Evolutionary conservation across 1,139 yeast species (phyloP).

Genomic region (Candida freyschussii): DNA sequence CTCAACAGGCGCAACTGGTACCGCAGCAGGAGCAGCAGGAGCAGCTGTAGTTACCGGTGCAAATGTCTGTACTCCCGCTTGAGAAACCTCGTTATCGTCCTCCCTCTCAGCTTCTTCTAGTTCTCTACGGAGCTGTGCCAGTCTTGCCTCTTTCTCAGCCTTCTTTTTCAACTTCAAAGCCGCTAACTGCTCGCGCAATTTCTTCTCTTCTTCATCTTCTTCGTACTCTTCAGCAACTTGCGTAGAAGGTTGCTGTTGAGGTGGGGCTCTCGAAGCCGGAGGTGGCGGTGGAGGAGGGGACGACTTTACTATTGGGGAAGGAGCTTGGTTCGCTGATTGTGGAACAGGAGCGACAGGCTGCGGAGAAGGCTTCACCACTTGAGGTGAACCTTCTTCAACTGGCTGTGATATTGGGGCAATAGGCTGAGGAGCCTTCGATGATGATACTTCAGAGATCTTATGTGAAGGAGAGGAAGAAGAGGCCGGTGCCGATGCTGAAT

Average conservation of each 20-base stretch:
- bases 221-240: slow-evolving; percentile 14
- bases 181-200: slow-evolving; percentile 20
- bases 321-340: no score
- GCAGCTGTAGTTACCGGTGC: slow-evolving; percentile 15
- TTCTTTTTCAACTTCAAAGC: slow-evolving; percentile 23
- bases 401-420: slow-evolving; percentile 15
- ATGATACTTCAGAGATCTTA: slow-evolving; percentile 4
- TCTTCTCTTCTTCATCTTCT: slow-evolving; percentile 23
- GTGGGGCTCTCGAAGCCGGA: slow-evolving; percentile 13
- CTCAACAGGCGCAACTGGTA: slow-evolving; percentile 1
- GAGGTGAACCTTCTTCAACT: no score
- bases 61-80: slow-evolving; percentile 11
- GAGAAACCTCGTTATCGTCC: slow-evolving; percentile 12
- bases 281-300: slow-evolving; percentile 20
- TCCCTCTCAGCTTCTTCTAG: slow-evolving; percentile 23
- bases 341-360: slow-evolving; percentile 3
- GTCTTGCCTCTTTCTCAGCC: slow-evolving; percentile 36
- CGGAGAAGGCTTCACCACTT: slow-evolving; percentile 8
- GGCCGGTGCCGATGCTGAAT: slow-evolving; percentile 23
- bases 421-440: slow-evolving; percentile 16
- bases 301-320: no score
- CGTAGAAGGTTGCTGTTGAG: slow-evolving; percentile 2
- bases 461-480: slow-evolving; percentile 16
- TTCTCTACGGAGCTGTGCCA: slow-evolving; percentile 21
- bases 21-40: background rate